phyloP scores from a whole-genome alignment of 2,329 filamentous ascomycete species.

The Aspergillus texensis region DNA sequence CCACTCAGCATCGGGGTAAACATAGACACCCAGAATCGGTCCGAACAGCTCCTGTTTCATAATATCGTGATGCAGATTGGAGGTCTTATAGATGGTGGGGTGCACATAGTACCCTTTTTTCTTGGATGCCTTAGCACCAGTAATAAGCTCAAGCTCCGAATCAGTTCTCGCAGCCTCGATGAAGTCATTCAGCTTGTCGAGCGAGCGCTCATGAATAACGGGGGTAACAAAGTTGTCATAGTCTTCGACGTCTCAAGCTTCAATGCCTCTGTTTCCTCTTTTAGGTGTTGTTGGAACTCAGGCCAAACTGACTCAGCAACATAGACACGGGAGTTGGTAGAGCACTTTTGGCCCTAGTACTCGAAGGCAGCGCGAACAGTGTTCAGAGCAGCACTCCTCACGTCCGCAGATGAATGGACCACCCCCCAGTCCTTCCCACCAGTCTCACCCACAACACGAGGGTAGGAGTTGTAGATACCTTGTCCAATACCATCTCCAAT shows the following conservation, averaged over 20 bases:
- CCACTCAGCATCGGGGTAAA: conserved; percentile 72
- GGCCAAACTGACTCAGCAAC: conserved; percentile 72
- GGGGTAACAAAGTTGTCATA: conserved; percentile 73
- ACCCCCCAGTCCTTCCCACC: conserved; percentile 93
- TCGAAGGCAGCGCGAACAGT: conserved; percentile 86
- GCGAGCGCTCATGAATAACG: conserved; percentile 81
- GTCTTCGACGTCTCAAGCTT: conserved; percentile 67
- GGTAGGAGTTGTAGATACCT: conserved; percentile 80
- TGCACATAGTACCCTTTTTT: conserved; percentile 75
- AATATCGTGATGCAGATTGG: conserved; percentile 71
- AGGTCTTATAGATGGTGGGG: conserved; percentile 78
- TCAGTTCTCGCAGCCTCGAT: conserved; percentile 79
- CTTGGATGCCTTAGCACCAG: conserved; percentile 73
- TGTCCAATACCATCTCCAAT: conserved; percentile 80
- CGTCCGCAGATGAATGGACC: conserved; percentile 73
- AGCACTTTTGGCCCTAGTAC: conserved; percentile 90
- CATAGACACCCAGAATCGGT: conserved; percentile 71
- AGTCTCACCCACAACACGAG: conserved; percentile 85
- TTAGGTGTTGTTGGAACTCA: conserved; percentile 68
- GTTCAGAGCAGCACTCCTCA: conserved; percentile 75
- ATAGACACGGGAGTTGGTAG: conserved; percentile 78
- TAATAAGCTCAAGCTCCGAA: conserved; percentile 70
- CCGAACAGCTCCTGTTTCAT: conserved; percentile 80
- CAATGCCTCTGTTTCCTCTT: conserved; percentile 66
- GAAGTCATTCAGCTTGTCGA: conserved; percentile 74